Evolutionary conservation across 176 grass and related monocot species (phyloP).

Genomic region (Panicum miliaceum): DNA sequence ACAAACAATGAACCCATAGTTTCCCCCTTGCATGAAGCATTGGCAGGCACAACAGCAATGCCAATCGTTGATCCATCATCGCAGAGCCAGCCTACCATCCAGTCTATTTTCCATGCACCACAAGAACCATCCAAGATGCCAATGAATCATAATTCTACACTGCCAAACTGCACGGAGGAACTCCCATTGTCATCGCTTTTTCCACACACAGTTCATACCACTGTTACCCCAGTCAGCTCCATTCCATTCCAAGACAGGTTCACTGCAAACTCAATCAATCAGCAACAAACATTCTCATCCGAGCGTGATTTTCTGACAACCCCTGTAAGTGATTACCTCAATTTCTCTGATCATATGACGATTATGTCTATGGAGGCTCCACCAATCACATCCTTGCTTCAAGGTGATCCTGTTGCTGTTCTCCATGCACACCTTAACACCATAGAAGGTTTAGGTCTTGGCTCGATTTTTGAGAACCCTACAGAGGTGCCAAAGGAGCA

Average conservation of each 20-base stretch:
- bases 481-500: too few relatives aligned
- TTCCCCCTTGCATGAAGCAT: background rate
- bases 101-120: background rate
- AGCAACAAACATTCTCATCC: background rate
- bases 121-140: background rate
- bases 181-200: background rate
- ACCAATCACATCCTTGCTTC: background rate
- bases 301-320: background rate
- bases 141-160: background rate
- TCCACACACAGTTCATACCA: background rate
- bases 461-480: background rate
- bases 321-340: background rate
- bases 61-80: background rate
- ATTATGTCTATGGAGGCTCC: background rate
- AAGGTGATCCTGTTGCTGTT: background rate
- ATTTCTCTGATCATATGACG: background rate
- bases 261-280: background rate
- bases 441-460: background rate
- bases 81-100: background rate
- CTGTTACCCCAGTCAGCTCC: background rate
- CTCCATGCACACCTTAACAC: background rate
- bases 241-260: background rate
- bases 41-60: background rate
- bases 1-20: background rate
- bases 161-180: background rate